These are phyloP conservation scores for Solanum gracilifrons DNA, from an alignment of 257 asterid species.

Conservation along the genomic window DNA sequence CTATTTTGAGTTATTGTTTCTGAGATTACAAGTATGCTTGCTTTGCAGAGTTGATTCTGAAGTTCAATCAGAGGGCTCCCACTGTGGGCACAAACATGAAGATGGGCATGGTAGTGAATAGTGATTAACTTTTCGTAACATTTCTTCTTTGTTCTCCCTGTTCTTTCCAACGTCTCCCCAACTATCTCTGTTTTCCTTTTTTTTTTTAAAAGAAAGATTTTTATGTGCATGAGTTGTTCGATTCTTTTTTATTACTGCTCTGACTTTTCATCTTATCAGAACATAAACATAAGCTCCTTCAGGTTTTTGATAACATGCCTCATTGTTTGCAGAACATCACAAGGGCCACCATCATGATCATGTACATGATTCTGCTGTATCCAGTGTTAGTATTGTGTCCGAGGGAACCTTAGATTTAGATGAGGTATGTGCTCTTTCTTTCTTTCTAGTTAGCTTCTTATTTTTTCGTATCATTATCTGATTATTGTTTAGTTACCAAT, in stretches of 20 bases:
- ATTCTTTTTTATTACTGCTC: neutral
- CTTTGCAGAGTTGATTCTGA: slow-evolving; percentile 70
- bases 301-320: neutral
- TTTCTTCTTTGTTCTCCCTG: neutral
- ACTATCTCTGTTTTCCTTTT: neutral
- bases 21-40: slow-evolving; percentile 2
- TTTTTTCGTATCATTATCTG: neutral
- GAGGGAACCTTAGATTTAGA: slow-evolving; percentile 90
- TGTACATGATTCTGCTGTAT: slow-evolving; percentile 70
- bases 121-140: neutral
- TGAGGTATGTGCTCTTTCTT: slow-evolving; percentile 43
- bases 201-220: neutral
- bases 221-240: neutral
- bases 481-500: neutral
- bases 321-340: slow-evolving; percentile 41
- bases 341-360: slow-evolving; percentile 66
- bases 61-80: slow-evolving; percentile 52
- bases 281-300: neutral
- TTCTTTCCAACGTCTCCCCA: neutral
- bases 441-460: neutral
- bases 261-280: neutral
- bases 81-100: slow-evolving; percentile 58
- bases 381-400: slow-evolving; percentile 87
- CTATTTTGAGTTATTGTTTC: neutral
- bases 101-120: slow-evolving; percentile 44